Base-by-base conservation (phyloP, 176 grass and related monocot species). In the Alopecurus myosuroides region DNA sequence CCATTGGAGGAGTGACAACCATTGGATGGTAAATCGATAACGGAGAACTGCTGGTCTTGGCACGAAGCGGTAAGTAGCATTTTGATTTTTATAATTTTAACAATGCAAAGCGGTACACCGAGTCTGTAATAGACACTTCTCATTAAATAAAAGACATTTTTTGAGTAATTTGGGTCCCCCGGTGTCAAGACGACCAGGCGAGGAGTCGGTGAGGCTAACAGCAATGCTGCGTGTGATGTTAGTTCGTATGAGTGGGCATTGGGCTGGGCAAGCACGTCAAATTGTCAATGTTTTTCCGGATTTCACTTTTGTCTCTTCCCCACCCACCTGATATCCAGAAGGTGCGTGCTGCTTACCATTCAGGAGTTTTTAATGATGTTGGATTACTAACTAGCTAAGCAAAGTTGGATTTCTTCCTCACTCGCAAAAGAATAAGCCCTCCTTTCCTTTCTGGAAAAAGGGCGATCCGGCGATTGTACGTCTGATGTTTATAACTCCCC, bases 281-380 rank as follows among this genome's bases (percentile, higher is more conserved):
- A 70, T 26, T 28, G 69, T 82, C 88, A 35, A 31, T 19, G 26
- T 63, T 26, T 29, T 29, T 3, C 31, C 15, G 19, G 18, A 39
- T 31, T 77, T 77, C 52, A 41, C 82, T 11, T 52, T 71, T 71
- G 82, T 76, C 71, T 77, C 31, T 1, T 70, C 3, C 41, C 14
- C 41, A 86, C 79, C 78, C n/a, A 86, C 63, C 42, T 18, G 3
- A 61, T 42, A 71, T 90, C 64, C 26, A 26, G 34, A 78, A 64
- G 78, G 82, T 22, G 52, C 19, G 18, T 42, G 60, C 72, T 0
- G n/a, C 31, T 60, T 62, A 89, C 77, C 77, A 42, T 50, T 46
- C 71, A 33, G 2, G 46, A 25, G 10, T n/a, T 29, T 4, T 42
- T 77, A 57, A 26, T 70, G 28, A 60, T 25, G 29, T 25, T 80